Percentiles rank a stretch among this genome's conserved stretches.
phyloP scores from a whole-genome alignment of 805 yeast genomes.

The Kluyveromyces lactis region DNA sequence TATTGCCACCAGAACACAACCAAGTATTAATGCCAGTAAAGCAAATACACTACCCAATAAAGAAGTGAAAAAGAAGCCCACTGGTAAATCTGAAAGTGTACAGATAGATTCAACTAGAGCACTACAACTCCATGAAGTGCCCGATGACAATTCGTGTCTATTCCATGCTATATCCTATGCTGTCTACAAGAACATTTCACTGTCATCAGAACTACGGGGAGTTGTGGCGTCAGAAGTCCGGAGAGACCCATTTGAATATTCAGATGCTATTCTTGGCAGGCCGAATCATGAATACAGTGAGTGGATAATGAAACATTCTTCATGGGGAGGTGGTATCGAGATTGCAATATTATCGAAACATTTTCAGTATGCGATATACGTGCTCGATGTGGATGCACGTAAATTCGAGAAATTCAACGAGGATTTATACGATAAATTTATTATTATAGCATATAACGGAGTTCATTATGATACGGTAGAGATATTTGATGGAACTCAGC shows the following conservation, averaged over 20 bases:
- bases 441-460: slow-evolving; percentile 57
- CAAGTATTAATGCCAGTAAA: background rate
- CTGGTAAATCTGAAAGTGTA: background rate
- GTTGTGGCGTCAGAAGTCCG: slow-evolving; percentile 42
- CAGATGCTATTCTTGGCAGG: slow-evolving; percentile 50
- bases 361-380: slow-evolving; percentile 43
- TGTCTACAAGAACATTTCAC: slow-evolving; percentile 34
- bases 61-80: background rate
- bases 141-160: slow-evolving; percentile 73
- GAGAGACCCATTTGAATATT: slow-evolving; percentile 37
- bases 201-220: slow-evolving; percentile 42
- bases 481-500: slow-evolving; percentile 26
- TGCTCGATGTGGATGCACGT: slow-evolving; percentile 58
- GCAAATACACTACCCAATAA: background rate
- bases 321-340: slow-evolving; percentile 86
- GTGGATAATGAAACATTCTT: slow-evolving; percentile 53
- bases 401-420: slow-evolving; percentile 47
- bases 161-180: slow-evolving; percentile 59
- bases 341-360: slow-evolving; percentile 50
- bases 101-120: background rate
- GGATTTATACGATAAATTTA: slow-evolving; percentile 33
- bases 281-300: slow-evolving; percentile 38
- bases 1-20: too few relatives aligned
- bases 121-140: slow-evolving; percentile 47
- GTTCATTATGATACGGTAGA: slow-evolving; percentile 64